Evolutionary conservation across 768 basidiomycete genomes (phyloP).

Genomic region (Leccinum obscurum): DNA sequence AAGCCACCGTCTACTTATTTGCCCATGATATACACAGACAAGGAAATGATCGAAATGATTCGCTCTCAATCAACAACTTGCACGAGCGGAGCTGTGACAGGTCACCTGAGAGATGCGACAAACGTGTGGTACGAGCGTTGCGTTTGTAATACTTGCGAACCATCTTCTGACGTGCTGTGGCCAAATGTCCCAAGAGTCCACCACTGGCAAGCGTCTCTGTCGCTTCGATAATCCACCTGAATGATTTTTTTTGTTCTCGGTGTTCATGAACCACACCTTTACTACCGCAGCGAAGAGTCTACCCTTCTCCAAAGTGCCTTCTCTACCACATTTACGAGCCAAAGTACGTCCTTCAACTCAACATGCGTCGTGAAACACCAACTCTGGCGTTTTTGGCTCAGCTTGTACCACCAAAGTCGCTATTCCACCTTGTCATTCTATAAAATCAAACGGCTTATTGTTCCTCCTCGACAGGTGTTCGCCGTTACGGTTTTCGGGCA

Average conservation of each 20-base stretch:
- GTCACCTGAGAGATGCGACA: constrained; percentile 13
- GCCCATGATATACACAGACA: constrained; percentile 9
- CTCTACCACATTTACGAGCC: constrained; percentile 1
- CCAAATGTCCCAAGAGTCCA: constrained; percentile 1
- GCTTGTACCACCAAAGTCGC: constrained; percentile 2
- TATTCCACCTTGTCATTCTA: constrained; percentile 7
- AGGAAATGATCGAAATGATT: constrained; percentile 14
- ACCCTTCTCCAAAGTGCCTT: constrained; percentile 1
- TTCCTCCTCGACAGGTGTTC: neutral
- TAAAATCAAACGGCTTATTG: neutral
- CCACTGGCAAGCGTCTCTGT: neutral
- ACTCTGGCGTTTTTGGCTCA: constrained; percentile 2
- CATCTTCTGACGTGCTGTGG: constrained; percentile 12
- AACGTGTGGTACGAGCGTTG: constrained; percentile 19
- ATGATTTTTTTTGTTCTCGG: constrained; percentile 3
- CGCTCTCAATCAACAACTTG: constrained; percentile 1
- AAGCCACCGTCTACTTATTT: constrained; percentile 18
- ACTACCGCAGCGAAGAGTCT: neutral
- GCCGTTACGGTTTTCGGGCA: neutral
- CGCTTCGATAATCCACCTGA: neutral
- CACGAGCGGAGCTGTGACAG: constrained; percentile 9
- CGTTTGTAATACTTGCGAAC: constrained; percentile 9
- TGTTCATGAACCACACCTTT: constrained; percentile 2
- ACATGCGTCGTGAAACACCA: constrained; percentile 5
- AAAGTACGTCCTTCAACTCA: constrained; percentile 3